Conservation (phyloP, 352 stramenopile genomes). For the Lagenidium sp. region DNA sequence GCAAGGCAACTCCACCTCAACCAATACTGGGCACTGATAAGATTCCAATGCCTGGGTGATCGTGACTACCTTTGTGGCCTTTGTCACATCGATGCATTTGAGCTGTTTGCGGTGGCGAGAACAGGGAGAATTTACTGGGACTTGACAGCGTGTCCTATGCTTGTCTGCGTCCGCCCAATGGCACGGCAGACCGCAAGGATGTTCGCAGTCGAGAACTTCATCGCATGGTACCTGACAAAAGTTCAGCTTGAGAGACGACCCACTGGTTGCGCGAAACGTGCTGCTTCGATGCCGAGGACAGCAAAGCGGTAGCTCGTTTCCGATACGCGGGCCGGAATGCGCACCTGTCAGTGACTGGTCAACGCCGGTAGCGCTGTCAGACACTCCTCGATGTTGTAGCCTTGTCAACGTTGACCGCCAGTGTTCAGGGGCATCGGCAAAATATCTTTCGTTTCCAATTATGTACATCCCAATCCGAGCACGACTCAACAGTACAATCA, state of each 20-base stretch:
- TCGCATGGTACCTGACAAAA: slow-evolving; percentile 76
- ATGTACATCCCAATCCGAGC: slow-evolving; percentile 83
- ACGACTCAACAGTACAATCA: slow-evolving; percentile 85
- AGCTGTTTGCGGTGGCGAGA: slow-evolving; percentile 35
- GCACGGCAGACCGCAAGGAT: slow-evolving; percentile 57
- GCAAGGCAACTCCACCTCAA: slow-evolving; percentile 58
- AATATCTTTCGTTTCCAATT: slow-evolving; percentile 77
- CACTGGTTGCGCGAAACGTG: slow-evolving; percentile 6
- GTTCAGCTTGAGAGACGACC: slow-evolving; percentile 32
- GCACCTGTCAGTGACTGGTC: slow-evolving; percentile 5
- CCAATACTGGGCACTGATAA: slow-evolving; percentile 46
- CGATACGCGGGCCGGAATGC: slow-evolving; percentile 41
- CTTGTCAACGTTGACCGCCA: slow-evolving; percentile 69
- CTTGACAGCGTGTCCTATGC: slow-evolving; percentile 52
- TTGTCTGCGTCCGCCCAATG: slow-evolving; percentile 46
- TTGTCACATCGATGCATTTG: slow-evolving; percentile 41
- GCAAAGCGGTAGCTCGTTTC: slow-evolving; percentile 56
- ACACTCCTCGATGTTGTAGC: slow-evolving; percentile 29
- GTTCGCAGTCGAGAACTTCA: slow-evolving; percentile 42
- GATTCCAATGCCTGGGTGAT: slow-evolving; percentile 31
- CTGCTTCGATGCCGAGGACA: slow-evolving; percentile 59
- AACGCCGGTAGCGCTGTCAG: slow-evolving; percentile 40
- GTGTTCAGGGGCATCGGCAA: slow-evolving; percentile 47
- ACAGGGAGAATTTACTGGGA: slow-evolving; percentile 61
- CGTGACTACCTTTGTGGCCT: slow-evolving; percentile 3